Conservation (phyloP, 768 basidiomycete species). For the Suillus variegatus region DNA sequence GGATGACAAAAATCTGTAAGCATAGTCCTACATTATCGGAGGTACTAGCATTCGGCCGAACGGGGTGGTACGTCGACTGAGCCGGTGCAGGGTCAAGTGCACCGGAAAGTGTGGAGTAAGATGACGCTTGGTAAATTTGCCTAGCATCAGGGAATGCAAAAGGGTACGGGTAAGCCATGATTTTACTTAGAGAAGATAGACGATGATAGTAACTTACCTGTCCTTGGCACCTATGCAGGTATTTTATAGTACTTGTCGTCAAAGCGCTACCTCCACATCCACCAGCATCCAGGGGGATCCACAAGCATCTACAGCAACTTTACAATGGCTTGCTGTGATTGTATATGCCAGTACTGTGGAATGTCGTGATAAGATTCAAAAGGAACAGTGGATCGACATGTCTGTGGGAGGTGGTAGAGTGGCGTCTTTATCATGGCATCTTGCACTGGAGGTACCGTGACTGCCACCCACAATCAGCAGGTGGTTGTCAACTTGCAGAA, state of each 20-base stretch:
- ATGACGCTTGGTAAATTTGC: not conserved
- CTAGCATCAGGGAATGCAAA: conserved; percentile 21
- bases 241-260: not conserved
- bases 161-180: conserved; percentile 26
- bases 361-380: not conserved
- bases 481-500: not conserved
- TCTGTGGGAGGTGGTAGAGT: not conserved
- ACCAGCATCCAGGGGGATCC: not conserved
- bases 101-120: not conserved
- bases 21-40: not conserved
- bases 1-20: not conserved
- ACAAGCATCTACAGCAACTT: not conserved
- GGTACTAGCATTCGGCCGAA: not conserved
- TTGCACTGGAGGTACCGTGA: not conserved
- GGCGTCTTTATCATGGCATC: not conserved
- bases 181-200: not conserved
- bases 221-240: not conserved
- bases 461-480: not conserved
- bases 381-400: not conserved
- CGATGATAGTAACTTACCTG: not conserved
- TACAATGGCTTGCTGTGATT: conserved; percentile 1
- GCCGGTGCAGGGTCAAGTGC: not conserved
- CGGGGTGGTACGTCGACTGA: not conserved
- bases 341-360: not conserved
- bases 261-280: conserved; percentile 1